Percentiles rank a stretch among this genome's conserved stretches.
phyloP scores from a whole-genome alignment of 1,284 basidiomycete genomes.

The Rhodotorula glutinis region DNA sequence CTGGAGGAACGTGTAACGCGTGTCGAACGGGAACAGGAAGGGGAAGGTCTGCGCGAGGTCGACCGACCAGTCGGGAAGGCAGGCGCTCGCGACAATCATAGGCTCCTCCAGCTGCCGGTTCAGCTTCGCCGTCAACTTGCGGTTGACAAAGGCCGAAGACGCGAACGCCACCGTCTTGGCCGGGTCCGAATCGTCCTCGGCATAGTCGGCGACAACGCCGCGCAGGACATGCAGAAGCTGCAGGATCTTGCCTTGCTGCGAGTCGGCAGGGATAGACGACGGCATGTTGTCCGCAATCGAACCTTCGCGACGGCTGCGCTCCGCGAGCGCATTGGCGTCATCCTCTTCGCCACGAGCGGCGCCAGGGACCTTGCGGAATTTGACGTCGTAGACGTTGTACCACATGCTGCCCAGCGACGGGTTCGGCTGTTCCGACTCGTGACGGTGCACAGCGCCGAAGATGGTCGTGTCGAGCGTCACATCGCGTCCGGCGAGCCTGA shows the following conservation, averaged over 20 bases:
- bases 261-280: conserved; percentile 76
- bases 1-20: conserved; percentile 92
- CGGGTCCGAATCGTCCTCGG: conserved; percentile 18
- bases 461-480: conserved; percentile 85
- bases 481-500: conserved; percentile 80
- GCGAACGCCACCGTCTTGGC: conserved; percentile 46
- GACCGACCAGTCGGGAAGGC: conserved; percentile 92
- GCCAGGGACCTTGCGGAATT: conserved; percentile 87
- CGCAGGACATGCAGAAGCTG: conserved; percentile 84
- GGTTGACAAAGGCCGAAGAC: conserved; percentile 89
- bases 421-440: conserved; percentile 51
- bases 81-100: conserved; percentile 96
- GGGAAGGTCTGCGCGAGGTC: conserved; percentile 92
- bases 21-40: conserved; percentile 97
- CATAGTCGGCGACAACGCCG: conserved; percentile 64
- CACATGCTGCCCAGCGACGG: conserved; percentile 61
- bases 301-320: conserved; percentile 44
- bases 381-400: conserved; percentile 84
- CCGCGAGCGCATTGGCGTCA: conserved; percentile 24
- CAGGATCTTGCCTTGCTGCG: conserved; percentile 84
- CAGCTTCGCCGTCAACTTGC: conserved; percentile 95
- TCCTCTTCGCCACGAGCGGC: conserved; percentile 57
- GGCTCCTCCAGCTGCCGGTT: conserved; percentile 97
- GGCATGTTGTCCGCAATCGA: conserved; percentile 49
- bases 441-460: conserved; percentile 89